Evolutionary conservation across 2,329 filamentous ascomycete genomes (phyloP).

Genomic region (Mariannaea elegans): DNA sequence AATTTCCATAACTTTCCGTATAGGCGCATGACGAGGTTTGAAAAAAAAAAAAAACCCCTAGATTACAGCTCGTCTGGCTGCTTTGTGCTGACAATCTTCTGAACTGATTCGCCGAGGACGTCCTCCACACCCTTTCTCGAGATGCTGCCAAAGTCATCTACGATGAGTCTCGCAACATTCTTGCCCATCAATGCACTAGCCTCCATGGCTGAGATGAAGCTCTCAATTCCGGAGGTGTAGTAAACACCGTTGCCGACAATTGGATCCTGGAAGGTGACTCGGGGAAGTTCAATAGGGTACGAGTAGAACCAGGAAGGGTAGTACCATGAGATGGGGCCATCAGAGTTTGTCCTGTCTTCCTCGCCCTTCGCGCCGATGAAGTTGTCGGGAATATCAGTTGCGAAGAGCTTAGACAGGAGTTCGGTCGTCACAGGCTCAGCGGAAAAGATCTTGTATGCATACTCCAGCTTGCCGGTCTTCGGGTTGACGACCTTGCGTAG

Average conservation of each 20-base stretch:
- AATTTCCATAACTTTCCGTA: too few species aligned
- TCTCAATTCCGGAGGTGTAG: conserved; percentile 82
- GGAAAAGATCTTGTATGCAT: conserved; percentile 73
- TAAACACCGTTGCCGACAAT: conserved; percentile 73
- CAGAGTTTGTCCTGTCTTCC: conserved; percentile 44
- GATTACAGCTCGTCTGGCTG: background rate
- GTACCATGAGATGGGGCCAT: conserved; percentile 74
- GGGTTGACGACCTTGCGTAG: conserved; percentile 72
- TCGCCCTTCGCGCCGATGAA: conserved; percentile 44
- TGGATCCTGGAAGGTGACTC: conserved; percentile 86
- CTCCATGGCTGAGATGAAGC: conserved; percentile 98
- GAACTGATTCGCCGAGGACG: conserved; percentile 3
- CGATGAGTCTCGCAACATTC: conserved; percentile 79
- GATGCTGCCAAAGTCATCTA: conserved; percentile 62
- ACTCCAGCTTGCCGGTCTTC: conserved; percentile 60
- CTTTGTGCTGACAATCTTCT: conserved; percentile 6
- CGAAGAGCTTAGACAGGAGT: conserved; percentile 64
- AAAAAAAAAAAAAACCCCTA: too few species aligned
- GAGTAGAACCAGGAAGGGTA: conserved; percentile 81
- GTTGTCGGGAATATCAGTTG: conserved; percentile 54
- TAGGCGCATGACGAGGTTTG: too few species aligned
- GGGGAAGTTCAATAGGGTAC: conserved; percentile 86
- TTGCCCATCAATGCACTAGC: conserved; percentile 91
- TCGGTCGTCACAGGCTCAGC: conserved; percentile 60
- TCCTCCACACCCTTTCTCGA: conserved; percentile 21